Base-by-base conservation (phyloP, 495 filamentous ascomycete genomes). In the Astrothelium macrocarpum region DNA sequence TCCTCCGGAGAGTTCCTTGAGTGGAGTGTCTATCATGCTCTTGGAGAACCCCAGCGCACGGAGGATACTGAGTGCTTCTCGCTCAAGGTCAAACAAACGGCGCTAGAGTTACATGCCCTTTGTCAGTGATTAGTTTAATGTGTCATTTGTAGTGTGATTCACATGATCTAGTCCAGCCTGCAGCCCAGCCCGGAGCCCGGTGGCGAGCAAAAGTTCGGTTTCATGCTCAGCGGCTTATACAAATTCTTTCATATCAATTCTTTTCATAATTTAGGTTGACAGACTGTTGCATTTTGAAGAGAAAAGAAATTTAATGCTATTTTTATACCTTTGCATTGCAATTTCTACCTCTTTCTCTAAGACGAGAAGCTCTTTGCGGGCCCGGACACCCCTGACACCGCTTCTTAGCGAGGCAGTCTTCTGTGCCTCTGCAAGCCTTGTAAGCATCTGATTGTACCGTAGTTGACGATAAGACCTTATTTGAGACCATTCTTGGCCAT, bases 371-470 rank as follows among this genome's bases (percentile, higher is more conserved):
- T 83, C 82, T 70, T 91, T 92, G 31, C 89, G 77, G 0, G 89
- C 89, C 61, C 87, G 82, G 53, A 87, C 68, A 0, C 90, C 90
- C 64, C 89, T 77, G 0, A 87, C 81, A 23, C 90, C 90, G 67
- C 87, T 91, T 60, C 87, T 78, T 29, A 89, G 68, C 36, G 79
- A 77, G n/a, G 88, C 88, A 68, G 87, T 87, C 67, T 89, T 89
- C 65, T 87, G 82, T 5, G 84, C 80, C 34, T 88, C 78, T 60
- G 87, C 86, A 2, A 90, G 81, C 62, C 82, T 77, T 7, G 49
- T 7, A 5, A 4, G 26, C 20, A 10, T 56, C 18, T 56, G 26
- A 23, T 29, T 56, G 10, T 56, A 23, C n/a, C 10, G 26, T 10
- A 56, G 39, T 45, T 85, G 77, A 26, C 85, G 75, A 66, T 84